Conservation (phyloP, 306 rosid species). For the Betula pendula region DNA sequence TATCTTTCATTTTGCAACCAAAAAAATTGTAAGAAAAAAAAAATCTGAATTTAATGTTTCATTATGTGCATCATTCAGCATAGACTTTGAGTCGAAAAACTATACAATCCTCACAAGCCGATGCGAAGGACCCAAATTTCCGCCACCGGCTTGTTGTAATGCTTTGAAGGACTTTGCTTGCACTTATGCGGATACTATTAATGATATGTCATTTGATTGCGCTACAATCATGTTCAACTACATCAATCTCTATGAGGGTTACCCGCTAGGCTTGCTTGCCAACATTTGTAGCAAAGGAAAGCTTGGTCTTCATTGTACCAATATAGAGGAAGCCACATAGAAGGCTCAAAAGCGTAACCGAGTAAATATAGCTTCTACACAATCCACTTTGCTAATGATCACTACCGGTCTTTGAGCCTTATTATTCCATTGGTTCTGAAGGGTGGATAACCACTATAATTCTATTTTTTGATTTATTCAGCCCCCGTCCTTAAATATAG, state of each 20-base stretch:
- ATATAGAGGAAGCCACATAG: neutral
- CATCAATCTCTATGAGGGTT: conserved; percentile 78
- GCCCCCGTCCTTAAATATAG: neutral
- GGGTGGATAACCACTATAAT: neutral
- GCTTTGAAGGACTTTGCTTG: conserved; percentile 88
- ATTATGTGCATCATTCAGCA: conserved; percentile 50
- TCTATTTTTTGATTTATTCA: conserved; percentile 23
- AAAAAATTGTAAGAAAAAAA: neutral
- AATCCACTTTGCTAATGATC: conserved; percentile 19
- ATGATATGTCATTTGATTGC: conserved; percentile 54
- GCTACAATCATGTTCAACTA: conserved; percentile 79
- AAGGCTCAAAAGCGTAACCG: neutral
- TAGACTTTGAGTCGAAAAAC: conserved; percentile 67
- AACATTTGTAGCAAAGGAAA: conserved; percentile 62
- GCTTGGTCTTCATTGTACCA: conserved; percentile 62
- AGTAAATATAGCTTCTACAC: conserved; percentile 23
- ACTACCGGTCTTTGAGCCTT: conserved; percentile 26
- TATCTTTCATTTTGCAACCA: neutral
- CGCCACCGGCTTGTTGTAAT: conserved; percentile 56
- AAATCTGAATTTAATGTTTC: neutral
- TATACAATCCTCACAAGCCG: conserved; percentile 82
- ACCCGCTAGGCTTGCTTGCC: conserved; percentile 87
- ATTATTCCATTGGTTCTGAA: conserved; percentile 36
- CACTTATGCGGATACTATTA: conserved; percentile 42
- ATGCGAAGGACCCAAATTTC: conserved; percentile 88